phyloP scores from a whole-genome alignment of 2,329 filamentous ascomycete species.

The Myotisia sp. region DNA sequence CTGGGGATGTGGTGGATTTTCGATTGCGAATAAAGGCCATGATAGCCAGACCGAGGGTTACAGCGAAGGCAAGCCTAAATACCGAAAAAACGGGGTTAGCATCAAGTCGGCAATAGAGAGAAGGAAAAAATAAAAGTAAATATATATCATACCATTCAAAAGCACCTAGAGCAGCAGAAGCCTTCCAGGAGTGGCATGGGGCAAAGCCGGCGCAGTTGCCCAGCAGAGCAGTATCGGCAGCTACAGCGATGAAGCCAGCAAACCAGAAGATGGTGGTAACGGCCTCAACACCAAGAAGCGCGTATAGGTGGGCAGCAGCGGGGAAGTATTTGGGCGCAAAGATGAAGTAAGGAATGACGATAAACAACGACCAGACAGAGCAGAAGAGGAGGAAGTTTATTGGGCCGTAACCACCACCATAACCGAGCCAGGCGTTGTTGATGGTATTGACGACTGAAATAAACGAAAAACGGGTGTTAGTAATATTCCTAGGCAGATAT shows the following conservation, averaged over 20 bases:
- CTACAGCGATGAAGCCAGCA: constrained; percentile 65
- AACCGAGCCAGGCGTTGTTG: constrained; percentile 21
- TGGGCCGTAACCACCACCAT: constrained; percentile 39
- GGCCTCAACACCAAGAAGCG: constrained; percentile 52
- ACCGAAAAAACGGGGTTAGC: constrained; percentile 2
- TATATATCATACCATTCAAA: constrained; percentile 33
- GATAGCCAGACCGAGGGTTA: constrained; percentile 7
- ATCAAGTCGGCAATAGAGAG: no score
- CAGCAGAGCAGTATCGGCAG: constrained; percentile 46
- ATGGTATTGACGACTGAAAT: constrained; percentile 40
- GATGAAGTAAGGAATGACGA: constrained; percentile 53
- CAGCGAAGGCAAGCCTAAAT: constrained; percentile 29
- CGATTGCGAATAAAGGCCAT: constrained; percentile 9
- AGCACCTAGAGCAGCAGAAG: constrained; percentile 34
- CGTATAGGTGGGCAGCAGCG: constrained; percentile 47
- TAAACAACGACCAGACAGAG: constrained; percentile 59
- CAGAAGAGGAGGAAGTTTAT: constrained; percentile 71
- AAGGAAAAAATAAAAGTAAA: not conserved
- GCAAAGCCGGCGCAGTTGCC: constrained; percentile 39
- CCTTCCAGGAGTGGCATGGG: constrained; percentile 46
- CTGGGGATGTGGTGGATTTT: constrained; percentile 2
- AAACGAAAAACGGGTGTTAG: no score
- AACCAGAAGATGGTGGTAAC: constrained; percentile 84
- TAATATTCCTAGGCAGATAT: no score
- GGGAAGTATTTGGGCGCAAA: constrained; percentile 51